These are phyloP conservation scores for Naganishia randhawae DNA, from an alignment of 768 basidiomycete species.

Conservation along the genomic window DNA sequence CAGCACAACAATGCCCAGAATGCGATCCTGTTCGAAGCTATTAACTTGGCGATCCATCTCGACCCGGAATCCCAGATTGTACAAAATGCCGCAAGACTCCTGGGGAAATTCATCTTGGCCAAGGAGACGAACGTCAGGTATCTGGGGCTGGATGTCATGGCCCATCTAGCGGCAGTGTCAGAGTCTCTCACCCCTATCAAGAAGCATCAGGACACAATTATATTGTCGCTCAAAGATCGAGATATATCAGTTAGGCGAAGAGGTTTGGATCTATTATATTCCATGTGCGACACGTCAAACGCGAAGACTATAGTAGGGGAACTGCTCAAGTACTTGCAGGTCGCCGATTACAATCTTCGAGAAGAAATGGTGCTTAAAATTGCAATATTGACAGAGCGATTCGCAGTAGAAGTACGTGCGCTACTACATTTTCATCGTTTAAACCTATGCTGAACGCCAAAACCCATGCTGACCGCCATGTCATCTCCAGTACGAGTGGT, in stretches of 20 bases:
- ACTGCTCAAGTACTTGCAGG: constrained; percentile 81
- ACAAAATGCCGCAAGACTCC: constrained; percentile 76
- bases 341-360: constrained; percentile 93
- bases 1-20: constrained; percentile 99
- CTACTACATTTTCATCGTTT: background rate
- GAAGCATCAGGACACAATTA: constrained; percentile 91
- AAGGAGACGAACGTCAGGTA: constrained; percentile 99
- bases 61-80: constrained; percentile 88
- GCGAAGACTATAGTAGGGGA: constrained; percentile 94
- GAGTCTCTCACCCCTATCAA: constrained; percentile 90
- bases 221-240: constrained; percentile 87
- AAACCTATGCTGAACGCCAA: background rate
- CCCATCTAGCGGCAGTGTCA: constrained; percentile 89
- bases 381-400: constrained; percentile 97
- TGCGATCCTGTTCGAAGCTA: constrained; percentile 96
- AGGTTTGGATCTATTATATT: constrained; percentile 91
- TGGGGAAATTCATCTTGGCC: constrained; percentile 93
- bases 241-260: constrained; percentile 93
- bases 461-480: background rate
- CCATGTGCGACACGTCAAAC: constrained; percentile 98
- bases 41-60: constrained; percentile 89
- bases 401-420: constrained; percentile 64
- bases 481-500: constrained; percentile 76
- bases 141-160: constrained; percentile 95
- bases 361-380: constrained; percentile 99